Evolutionary conservation across 2,329 filamentous ascomycete species (phyloP), one percentile per base, ranked within the genome.

Genomic region (Xylaria sp.): DNA sequence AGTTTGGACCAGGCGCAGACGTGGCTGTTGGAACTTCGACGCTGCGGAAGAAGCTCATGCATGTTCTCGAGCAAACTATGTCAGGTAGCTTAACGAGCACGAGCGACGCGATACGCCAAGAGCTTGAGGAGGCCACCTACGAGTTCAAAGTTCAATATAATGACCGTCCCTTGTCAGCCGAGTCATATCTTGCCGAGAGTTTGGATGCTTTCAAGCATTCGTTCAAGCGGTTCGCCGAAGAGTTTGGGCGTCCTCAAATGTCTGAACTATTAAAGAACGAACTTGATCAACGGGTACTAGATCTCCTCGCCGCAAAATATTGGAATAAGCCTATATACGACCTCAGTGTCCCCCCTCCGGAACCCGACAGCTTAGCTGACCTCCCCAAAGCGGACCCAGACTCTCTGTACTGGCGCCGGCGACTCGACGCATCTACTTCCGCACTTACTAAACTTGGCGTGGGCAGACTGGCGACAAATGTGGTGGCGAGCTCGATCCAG

Each of bases 111-210:
- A 97, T 99, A 73, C 91, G 92, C 70, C 93, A 97, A 78, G 96
- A 99, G 79, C 88, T 99, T 0, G 95, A 97, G 76, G 96, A 99
- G 81, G 94, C 96, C 3, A 95, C 93, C 0, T 99, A 99, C 77
- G 95, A 99, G 80, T 99, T 97, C 86, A 99, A 99, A 80, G 96
- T 99, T 5, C 97, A 99, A 80, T 99, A 99, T 82, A 99, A 99
- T 77, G 96, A 99, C 79, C 90, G 96, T 6, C 93, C 95, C 1
- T 84, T 99, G 42, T 97, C 93, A 59, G 96, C 96, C 1, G 96
- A 99, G 79, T 97, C 95, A 4, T 99, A 99, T 78, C 87, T 99
- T 46, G 96, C 96, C 1, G 96, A 98, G 80, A 97, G 93, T 73
- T 84, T 99, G 3, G 96, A 99, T 79, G 90, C 91, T 23, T 98